Conservation (phyloP, 352 stramenopile genomes). For the Thalassiosira hispida region DNA sequence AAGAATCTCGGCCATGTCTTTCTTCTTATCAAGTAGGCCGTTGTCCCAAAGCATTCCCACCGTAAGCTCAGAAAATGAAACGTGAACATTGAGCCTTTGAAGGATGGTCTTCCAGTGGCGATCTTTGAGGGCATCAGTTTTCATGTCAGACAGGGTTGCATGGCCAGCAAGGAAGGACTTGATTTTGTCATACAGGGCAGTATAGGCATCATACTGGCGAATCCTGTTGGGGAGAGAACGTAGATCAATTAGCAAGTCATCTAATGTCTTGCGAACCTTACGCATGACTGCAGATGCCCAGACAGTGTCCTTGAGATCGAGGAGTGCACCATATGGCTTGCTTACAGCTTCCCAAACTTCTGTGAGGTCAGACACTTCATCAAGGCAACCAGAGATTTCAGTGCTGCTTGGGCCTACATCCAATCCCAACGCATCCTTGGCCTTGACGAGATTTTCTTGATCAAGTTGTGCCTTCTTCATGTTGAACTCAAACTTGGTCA, state of each 20-base stretch:
- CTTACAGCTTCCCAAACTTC: conserved; percentile 97
- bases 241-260: conserved; percentile 95
- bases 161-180: conserved; percentile 93
- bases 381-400: conserved; percentile 79
- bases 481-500: conserved; percentile 87
- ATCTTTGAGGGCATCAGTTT: conserved; percentile 98
- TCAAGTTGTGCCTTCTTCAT: conserved; percentile 88
- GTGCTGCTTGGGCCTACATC: conserved; percentile 85
- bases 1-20: conserved; percentile 96
- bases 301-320: conserved; percentile 92
- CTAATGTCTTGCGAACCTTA: conserved; percentile 95
- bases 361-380: conserved; percentile 94
- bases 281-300: conserved; percentile 94
- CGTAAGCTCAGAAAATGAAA: conserved; percentile 94
- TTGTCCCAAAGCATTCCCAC: conserved; percentile 97
- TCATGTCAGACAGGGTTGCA: conserved; percentile 95
- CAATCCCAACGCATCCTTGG: conserved; percentile 94
- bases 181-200: conserved; percentile 92
- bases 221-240: conserved; percentile 94
- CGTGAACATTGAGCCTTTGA: conserved; percentile 91
- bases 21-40: conserved; percentile 91
- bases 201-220: conserved; percentile 98
- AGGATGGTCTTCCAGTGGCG: conserved; percentile 99
- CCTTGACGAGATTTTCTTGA: conserved; percentile 93
- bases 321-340: conserved; percentile 89